Base-by-base conservation (phyloP, 1,284 basidiomycete genomes). In the Apiotrichum gracile region DNA sequence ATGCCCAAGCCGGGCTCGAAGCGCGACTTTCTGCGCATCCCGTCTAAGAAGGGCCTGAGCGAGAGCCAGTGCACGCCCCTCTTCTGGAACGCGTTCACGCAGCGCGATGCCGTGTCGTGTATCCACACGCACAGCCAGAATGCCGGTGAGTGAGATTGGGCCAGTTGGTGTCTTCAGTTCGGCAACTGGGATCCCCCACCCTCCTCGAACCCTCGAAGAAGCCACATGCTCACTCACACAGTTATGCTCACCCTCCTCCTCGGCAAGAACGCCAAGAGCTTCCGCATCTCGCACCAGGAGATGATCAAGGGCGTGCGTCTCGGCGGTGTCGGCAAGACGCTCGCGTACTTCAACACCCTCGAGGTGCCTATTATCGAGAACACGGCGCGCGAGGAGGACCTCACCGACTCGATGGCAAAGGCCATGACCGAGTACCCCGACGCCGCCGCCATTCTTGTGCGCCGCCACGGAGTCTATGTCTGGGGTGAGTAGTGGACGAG, bases 251-350 rank as follows among this genome's bases (percentile, higher is more conserved):
- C 88, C 0, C 73, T 91, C 29, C 77, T 90, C 9, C 88, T 86
- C 80, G 78, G 80, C 9, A 76, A 80, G 34, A 77, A 83, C 27
- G 65, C 68, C 26, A 54, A 68, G 33, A 62, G 62, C 27, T 91
- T 91, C 66, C 80, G 78, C 55, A 87, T 91, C 61, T 87, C 86
- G 9, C 88, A 90, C 70, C 86, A 87, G 70, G 87, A 78, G 67
- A 91, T 91, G 89, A 91, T 91, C 72, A 91, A 91, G 73, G 89
- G 88, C 34, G 82, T 91, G 47, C 80, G 86, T n/a, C 68, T 84
- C 21, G 85, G 81, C 12, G 88, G 88, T 5, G 84, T 80, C 26
- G 86, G 85, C 12, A 74, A 77, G 27, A 81, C 87, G 0, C 70
- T 90, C 55, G 85, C 86, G 2, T 91, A 88, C 73, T 81, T 88